phyloP scores from a whole-genome alignment of 805 yeast species.

The Candida palmyrensis region DNA sequence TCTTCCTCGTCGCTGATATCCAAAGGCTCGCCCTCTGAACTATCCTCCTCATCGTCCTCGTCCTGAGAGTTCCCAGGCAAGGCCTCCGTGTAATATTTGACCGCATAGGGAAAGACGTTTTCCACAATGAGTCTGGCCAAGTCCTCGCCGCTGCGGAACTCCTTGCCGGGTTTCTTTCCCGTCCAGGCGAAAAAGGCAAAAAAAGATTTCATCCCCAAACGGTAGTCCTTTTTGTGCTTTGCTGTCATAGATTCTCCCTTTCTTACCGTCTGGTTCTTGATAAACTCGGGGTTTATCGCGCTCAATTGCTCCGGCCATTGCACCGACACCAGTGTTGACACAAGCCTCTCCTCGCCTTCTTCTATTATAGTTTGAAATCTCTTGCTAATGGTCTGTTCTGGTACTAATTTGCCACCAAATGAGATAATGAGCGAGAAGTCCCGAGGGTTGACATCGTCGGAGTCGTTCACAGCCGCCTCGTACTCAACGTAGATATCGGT shows the following conservation, averaged over 20 bases:
- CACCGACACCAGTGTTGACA: conserved; percentile 48
- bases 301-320: conserved; percentile 67
- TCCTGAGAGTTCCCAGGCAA: conserved; percentile 56
- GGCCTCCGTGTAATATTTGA: conserved; percentile 75
- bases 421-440: conserved; percentile 57
- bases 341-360: conserved; percentile 51
- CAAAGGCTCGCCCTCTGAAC: conserved; percentile 40
- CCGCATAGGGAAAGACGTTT: conserved; percentile 81
- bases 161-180: conserved; percentile 71
- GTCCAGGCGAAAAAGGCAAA: conserved; percentile 89
- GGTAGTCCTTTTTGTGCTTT: conserved; percentile 55
- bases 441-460: conserved; percentile 34
- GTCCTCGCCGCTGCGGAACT: conserved; percentile 73
- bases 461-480: conserved; percentile 29
- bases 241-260: conserved; percentile 32
- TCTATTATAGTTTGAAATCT: conserved; percentile 45
- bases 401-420: conserved; percentile 44
- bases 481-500: conserved; percentile 59
- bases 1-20: conserved; percentile 51
- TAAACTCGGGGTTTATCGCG: conserved; percentile 48
- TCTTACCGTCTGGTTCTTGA: conserved; percentile 31
- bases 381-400: conserved; percentile 58
- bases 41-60: conserved; percentile 31
- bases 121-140: conserved; percentile 68
- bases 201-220: conserved; percentile 75